A percentile compares a stretch with the other conserved stretches of the same genome.
phyloP scores from a whole-genome alignment of 2,329 filamentous ascomycete species.

The Fusarium zealandicum region DNA sequence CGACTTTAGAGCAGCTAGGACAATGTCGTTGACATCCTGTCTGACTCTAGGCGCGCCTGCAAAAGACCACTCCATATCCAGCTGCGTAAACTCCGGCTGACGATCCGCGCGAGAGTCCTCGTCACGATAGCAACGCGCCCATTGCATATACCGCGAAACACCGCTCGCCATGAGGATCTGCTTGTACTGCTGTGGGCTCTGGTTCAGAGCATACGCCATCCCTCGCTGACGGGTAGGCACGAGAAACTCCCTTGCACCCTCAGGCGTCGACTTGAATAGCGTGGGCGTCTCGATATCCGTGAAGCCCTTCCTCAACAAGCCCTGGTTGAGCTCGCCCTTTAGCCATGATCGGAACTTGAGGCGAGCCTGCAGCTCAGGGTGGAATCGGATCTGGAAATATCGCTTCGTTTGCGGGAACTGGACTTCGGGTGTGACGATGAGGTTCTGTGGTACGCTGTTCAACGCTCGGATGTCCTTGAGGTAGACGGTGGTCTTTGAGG shows the following conservation, averaged over 20 bases:
- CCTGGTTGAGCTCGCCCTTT: slow-evolving; percentile 58
- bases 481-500: slow-evolving; percentile 62
- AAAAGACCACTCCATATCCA: slow-evolving; percentile 95
- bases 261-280: slow-evolving; percentile 96
- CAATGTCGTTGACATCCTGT: slow-evolving; percentile 47
- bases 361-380: slow-evolving; percentile 69
- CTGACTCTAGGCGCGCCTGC: slow-evolving; percentile 58
- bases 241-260: slow-evolving; percentile 92
- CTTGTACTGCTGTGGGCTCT: slow-evolving; percentile 98
- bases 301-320: slow-evolving; percentile 66
- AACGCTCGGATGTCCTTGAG: slow-evolving; percentile 63
- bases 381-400: slow-evolving; percentile 85
- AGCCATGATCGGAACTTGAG: slow-evolving; percentile 74
- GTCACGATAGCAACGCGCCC: slow-evolving; percentile 93
- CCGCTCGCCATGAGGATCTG: slow-evolving; percentile 96
- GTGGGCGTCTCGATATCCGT: slow-evolving; percentile 89
- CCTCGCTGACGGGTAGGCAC: slow-evolving; percentile 83
- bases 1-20: slow-evolving; percentile 41
- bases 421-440: slow-evolving; percentile 78
- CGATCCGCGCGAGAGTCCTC: slow-evolving; percentile 91
- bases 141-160: slow-evolving; percentile 83
- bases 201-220: slow-evolving; percentile 86
- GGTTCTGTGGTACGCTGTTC: slow-evolving; percentile 60
- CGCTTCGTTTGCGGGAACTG: slow-evolving; percentile 77
- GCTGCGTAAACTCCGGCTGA: slow-evolving; percentile 93